phyloP scores from a whole-genome alignment of 768 basidiomycete genomes.

The Psilocybe sp. region DNA sequence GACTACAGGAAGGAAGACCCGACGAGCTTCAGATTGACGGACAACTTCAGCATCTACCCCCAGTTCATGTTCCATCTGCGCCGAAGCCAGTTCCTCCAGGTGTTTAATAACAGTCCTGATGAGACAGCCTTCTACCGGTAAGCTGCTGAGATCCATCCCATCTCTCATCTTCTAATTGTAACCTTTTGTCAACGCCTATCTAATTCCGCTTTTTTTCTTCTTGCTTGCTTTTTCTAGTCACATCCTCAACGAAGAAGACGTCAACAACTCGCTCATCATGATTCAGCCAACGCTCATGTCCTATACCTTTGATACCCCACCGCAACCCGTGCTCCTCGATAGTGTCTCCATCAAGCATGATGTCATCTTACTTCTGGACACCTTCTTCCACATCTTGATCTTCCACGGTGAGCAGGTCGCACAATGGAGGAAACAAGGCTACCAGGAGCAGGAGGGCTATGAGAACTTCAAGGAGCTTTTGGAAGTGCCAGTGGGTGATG shows the following conservation, averaged over 20 bases:
- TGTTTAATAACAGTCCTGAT: slow-evolving; percentile 99
- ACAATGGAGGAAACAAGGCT: slow-evolving; percentile 96
- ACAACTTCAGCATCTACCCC: slow-evolving; percentile 98
- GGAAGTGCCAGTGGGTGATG: slow-evolving; percentile 82
- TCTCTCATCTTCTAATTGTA: not conserved
- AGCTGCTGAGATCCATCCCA: slow-evolving; percentile 18
- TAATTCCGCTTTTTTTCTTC: slow-evolving; percentile 6
- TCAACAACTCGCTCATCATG: slow-evolving; percentile 99
- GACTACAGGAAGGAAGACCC: slow-evolving; percentile 99
- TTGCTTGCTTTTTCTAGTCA: slow-evolving; percentile 52
- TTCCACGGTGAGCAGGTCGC: slow-evolving; percentile 98
- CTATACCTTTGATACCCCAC: slow-evolving; percentile 87
- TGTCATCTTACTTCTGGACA: slow-evolving; percentile 93
- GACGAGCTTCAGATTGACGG: slow-evolving; percentile 84
- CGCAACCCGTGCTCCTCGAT: slow-evolving; percentile 94
- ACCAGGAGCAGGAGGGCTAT: slow-evolving; percentile 98
- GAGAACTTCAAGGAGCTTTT: slow-evolving; percentile 97
- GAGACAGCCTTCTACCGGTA: slow-evolving; percentile 98
- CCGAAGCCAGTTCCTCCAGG: slow-evolving; percentile 96
- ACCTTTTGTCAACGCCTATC: not conserved
- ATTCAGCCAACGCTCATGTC: slow-evolving; percentile 99
- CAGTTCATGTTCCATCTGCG: slow-evolving; percentile 99
- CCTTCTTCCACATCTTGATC: slow-evolving; percentile 99
- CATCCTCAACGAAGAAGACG: slow-evolving; percentile 93
- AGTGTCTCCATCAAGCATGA: slow-evolving; percentile 97